Evolutionary conservation across 371 early-diverging fungal species (phyloP).

Genomic region (Mortierella sp.): DNA sequence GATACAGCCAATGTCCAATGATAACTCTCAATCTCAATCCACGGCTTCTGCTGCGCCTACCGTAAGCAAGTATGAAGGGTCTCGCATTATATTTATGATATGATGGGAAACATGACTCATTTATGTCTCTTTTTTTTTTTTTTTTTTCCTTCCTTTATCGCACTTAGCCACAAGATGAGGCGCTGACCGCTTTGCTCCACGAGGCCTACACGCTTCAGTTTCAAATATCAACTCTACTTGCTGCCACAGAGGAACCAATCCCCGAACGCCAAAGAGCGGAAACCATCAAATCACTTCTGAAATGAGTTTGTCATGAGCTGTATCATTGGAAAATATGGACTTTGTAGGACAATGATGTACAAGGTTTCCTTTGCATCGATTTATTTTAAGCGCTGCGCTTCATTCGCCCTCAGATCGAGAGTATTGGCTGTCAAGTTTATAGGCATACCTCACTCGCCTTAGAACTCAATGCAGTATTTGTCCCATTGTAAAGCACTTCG

Average conservation of each 20-base stretch:
- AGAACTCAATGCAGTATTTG: too few species aligned
- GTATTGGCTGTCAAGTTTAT: too few species aligned
- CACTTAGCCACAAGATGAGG: conserved; percentile 25
- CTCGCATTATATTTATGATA: not conserved
- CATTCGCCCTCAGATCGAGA: too few species aligned
- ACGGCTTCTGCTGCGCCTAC: not conserved
- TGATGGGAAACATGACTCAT: not conserved
- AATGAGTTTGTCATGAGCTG: not conserved
- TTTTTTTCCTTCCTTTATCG: not conserved
- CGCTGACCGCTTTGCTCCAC: conserved; percentile 26
- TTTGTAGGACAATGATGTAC: not conserved
- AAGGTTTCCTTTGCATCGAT: not conserved
- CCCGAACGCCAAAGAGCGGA: conserved; percentile 34
- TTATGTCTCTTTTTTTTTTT: not conserved
- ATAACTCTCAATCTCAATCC: not conserved
- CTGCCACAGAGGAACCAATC: conserved; percentile 50
- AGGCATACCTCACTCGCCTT: too few species aligned
- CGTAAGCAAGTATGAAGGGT: not conserved
- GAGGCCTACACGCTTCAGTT: conserved; percentile 52
- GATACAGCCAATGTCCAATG: not conserved
- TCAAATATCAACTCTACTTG: conserved; percentile 44
- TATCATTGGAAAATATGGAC: not conserved
- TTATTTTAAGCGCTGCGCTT: too few species aligned
- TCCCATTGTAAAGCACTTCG: too few species aligned
- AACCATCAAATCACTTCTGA: not conserved